Evolutionary conservation across 495 filamentous ascomycete species (phyloP).

Genomic region (Copromyces sp.): DNA sequence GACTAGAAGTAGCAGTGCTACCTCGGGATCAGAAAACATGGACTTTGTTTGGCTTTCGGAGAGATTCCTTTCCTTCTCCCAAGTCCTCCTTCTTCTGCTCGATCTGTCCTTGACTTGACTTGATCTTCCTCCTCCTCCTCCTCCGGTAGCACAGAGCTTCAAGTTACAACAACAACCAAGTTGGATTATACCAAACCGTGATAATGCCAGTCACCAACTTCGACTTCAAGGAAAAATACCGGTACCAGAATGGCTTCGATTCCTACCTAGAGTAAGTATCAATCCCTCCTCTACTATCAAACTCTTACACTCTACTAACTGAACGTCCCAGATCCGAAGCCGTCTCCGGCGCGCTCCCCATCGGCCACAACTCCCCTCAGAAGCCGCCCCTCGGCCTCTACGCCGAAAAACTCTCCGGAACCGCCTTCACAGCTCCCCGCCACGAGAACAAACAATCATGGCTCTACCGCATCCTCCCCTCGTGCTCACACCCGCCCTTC

Average conservation of each 20-base stretch:
- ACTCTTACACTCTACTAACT: not conserved
- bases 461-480: conserved; percentile 87
- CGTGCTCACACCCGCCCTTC: conserved; percentile 72
- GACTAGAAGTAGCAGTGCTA: not conserved
- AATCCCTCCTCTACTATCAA: not conserved
- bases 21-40: not conserved
- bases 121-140: not conserved
- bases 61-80: not conserved
- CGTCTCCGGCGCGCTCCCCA: conserved; percentile 36
- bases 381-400: conserved; percentile 79
- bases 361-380: conserved; percentile 78
- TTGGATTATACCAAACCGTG: not conserved
- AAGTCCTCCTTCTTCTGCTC: not conserved
- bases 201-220: conserved; percentile 51
- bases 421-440: conserved; percentile 84
- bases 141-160: not conserved
- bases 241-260: conserved; percentile 59
- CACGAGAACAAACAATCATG: conserved; percentile 85
- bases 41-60: not conserved
- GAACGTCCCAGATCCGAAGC: conserved; percentile 32
- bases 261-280: conserved; percentile 48
- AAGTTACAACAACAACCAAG: not conserved
- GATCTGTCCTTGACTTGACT: not conserved
- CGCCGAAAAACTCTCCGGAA: conserved; percentile 87
- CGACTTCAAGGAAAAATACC: conserved; percentile 48